phyloP scores from a whole-genome alignment of 2,329 filamentous ascomycete species.

The Aspergillus carbonarius region DNA sequence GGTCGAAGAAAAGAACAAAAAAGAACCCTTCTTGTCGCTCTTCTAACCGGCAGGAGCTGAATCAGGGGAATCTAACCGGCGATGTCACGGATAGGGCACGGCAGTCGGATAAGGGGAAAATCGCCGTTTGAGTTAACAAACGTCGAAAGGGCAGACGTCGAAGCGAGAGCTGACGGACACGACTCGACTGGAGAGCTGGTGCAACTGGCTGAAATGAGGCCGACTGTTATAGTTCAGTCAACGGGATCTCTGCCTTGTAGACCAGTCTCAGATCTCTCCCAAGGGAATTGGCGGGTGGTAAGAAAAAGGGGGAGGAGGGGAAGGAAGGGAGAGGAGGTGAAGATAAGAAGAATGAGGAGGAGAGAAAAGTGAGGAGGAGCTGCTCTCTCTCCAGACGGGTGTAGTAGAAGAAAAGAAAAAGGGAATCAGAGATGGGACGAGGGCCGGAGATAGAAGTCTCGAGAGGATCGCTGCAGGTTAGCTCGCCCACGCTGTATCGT shows the following conservation, averaged over 20 bases:
- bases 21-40: constrained; percentile 34
- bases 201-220: constrained; percentile 29
- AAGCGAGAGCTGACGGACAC: constrained; percentile 39
- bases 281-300: constrained; percentile 34
- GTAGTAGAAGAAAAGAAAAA: constrained; percentile 39
- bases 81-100: constrained; percentile 34
- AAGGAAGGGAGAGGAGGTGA: constrained; percentile 35
- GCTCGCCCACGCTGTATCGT: constrained; percentile 22
- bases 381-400: constrained; percentile 45
- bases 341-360: constrained; percentile 31
- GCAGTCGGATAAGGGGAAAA: constrained; percentile 24
- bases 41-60: constrained; percentile 42
- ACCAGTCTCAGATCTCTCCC: constrained; percentile 43
- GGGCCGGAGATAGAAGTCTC: constrained; percentile 28
- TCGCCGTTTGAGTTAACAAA: constrained; percentile 44
- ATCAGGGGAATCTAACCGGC: constrained; percentile 35
- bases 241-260: constrained; percentile 31
- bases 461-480: constrained; percentile 24
- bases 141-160: constrained; percentile 37
- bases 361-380: constrained; percentile 38
- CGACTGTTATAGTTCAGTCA: constrained; percentile 26
- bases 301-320: constrained; percentile 25
- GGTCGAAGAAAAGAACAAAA: constrained; percentile 22
- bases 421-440: constrained; percentile 29
- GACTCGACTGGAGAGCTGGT: constrained; percentile 40